phyloP scores from a whole-genome alignment of 2,329 filamentous ascomycete genomes.

The Huntiella savannae region DNA sequence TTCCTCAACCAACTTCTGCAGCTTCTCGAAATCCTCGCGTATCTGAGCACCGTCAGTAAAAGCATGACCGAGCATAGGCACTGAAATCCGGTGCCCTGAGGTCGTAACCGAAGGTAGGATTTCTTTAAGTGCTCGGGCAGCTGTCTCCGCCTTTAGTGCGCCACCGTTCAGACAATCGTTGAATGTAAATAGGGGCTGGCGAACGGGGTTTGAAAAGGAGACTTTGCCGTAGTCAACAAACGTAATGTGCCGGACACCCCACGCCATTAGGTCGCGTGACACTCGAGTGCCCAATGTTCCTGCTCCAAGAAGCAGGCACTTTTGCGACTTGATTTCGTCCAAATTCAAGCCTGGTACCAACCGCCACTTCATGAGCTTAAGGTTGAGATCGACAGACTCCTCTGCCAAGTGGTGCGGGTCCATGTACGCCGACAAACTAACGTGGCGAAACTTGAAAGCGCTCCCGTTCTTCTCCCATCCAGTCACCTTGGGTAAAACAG shows the following conservation, averaged over 20 bases:
- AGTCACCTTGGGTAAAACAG: slow-evolving; percentile 66
- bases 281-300: slow-evolving; percentile 91
- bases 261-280: slow-evolving; percentile 76
- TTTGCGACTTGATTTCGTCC: slow-evolving; percentile 73
- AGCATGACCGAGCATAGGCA: slow-evolving; percentile 91
- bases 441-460: slow-evolving; percentile 48
- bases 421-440: slow-evolving; percentile 82
- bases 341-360: slow-evolving; percentile 77
- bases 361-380: slow-evolving; percentile 98
- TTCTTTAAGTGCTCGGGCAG: slow-evolving; percentile 59
- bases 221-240: slow-evolving; percentile 89
- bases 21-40: slow-evolving; percentile 52
- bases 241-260: slow-evolving; percentile 88
- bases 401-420: slow-evolving; percentile 75
- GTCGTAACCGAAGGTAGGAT: slow-evolving; percentile 86
- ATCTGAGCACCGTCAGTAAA: slow-evolving; percentile 45
- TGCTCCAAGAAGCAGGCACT: slow-evolving; percentile 75
- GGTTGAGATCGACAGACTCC: slow-evolving; percentile 84
- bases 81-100: slow-evolving; percentile 59
- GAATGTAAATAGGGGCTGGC: slow-evolving; percentile 83
- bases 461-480: slow-evolving; percentile 82
- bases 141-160: slow-evolving; percentile 61
- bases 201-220: slow-evolving; percentile 89
- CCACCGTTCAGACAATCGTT: slow-evolving; percentile 76
- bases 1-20: slow-evolving; percentile 56